Evolutionary conservation across 306 rosid species (phyloP).

Genomic region (Corylus heterophylla): DNA sequence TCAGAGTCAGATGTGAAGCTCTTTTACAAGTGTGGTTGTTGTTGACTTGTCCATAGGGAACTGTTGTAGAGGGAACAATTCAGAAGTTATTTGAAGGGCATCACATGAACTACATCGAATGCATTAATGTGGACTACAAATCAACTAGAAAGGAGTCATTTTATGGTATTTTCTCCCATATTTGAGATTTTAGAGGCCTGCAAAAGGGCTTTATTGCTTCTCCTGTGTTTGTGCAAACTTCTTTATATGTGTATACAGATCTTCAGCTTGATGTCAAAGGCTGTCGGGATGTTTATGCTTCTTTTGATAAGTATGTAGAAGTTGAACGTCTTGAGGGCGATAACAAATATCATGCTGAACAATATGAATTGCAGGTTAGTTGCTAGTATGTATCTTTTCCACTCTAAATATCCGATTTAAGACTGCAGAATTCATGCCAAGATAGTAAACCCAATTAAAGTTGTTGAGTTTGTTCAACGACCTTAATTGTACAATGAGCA

Average conservation of each 20-base stretch:
- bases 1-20: conserved; percentile 6
- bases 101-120: conserved; percentile 97
- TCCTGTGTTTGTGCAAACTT: conserved; percentile 31
- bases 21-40: conserved; percentile 4
- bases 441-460: neutral
- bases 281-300: conserved; percentile 92
- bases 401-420: neutral
- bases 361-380: conserved; percentile 92
- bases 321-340: conserved; percentile 98
- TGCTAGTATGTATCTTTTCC: conserved; percentile 8
- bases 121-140: conserved; percentile 98
- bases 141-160: conserved; percentile 98
- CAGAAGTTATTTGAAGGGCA: conserved; percentile 98
- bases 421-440: neutral
- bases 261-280: conserved; percentile 99
- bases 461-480: neutral
- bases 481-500: neutral
- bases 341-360: conserved; percentile 95
- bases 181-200: neutral
- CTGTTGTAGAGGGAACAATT: conserved; percentile 99
- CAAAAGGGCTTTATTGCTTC: neutral
- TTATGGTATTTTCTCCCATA: conserved; percentile 63
- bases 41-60: conserved; percentile 57
- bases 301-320: conserved; percentile 98
- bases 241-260: conserved; percentile 49